Evolutionary conservation across 805 yeast species (phyloP).

Genomic region (Brettanomyces custersianus): DNA sequence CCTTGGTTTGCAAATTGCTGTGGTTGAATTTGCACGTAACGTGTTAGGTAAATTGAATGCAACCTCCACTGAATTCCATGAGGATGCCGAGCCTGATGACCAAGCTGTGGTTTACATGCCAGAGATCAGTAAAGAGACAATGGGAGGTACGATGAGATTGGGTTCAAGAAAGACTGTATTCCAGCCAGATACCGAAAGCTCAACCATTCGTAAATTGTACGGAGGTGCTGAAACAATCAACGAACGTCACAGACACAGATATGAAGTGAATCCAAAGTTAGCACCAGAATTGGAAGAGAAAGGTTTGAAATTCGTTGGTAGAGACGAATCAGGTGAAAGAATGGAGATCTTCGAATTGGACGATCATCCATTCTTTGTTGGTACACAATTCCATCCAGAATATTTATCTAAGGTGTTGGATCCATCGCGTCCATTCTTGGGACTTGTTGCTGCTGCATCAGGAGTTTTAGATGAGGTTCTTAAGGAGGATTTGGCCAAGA

Average conservation of each 20-base stretch:
- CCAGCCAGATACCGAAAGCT: slow-evolving; percentile 48
- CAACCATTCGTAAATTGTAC: slow-evolving; percentile 68
- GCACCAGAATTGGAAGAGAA: slow-evolving; percentile 60
- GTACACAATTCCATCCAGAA: slow-evolving; percentile 98
- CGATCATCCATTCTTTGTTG: slow-evolving; percentile 85
- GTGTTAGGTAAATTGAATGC: slow-evolving; percentile 62
- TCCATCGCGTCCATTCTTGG: slow-evolving; percentile 94
- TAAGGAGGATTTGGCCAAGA: slow-evolving; percentile 26
- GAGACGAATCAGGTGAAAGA: slow-evolving; percentile 81
- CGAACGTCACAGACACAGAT: slow-evolving; percentile 98
- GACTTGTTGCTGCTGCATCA: slow-evolving; percentile 88
- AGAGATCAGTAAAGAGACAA: slow-evolving; percentile 86
- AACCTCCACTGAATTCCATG: slow-evolving; percentile 75
- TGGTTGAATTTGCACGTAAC: slow-evolving; percentile 83
- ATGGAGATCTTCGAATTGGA: slow-evolving; percentile 90
- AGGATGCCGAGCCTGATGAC: slow-evolving; percentile 48
- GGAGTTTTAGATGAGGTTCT: slow-evolving; percentile 70
- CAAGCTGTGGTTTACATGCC: slow-evolving; percentile 96
- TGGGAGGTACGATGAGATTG: slow-evolving; percentile 99
- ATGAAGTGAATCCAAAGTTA: slow-evolving; percentile 87
- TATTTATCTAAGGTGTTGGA: slow-evolving; percentile 92
- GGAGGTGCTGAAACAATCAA: slow-evolving; percentile 58
- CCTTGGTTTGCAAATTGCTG: slow-evolving; percentile 94
- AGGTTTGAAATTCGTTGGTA: slow-evolving; percentile 87
- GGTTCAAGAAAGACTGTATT: slow-evolving; percentile 89